Evolutionary conservation across 352 stramenopile species (phyloP), one percentile per base, ranked within the genome.

Genomic region (Globisporangium splendens): DNA sequence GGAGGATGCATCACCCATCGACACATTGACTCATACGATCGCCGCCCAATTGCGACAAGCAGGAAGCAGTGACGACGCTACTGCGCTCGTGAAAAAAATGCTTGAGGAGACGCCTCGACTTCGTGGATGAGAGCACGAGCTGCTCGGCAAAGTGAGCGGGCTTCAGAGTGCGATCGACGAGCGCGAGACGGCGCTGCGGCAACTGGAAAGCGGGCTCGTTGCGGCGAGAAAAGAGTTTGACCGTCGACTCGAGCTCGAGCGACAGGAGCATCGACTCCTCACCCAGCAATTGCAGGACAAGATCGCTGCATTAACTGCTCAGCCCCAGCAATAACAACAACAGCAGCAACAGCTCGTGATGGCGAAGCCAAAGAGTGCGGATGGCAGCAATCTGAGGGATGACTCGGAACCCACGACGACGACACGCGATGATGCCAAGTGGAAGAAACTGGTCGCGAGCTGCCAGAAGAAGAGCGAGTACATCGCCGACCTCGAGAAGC

Each of bases 381-480:
- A 50, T 15, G 20, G 28, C 10, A 35, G 28, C 28, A 35, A 8
- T 8, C 28, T 8, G 5, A 8, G 28, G 7, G 28, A 35, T 10
- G 28, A 10, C 28, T 35, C 5, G 28, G 28, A 35, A 8, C 28
- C 28, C 28, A 65, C 14, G 68, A 71, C 5, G 65, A 87, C 21
- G 58, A 54, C 8, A 68, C 80, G 50, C 78, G 75, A 73, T 35
- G 71, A 91, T 43, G 62, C 62, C n/a, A 76, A 91, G 58, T 87
- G 75, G 79, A 79, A 88, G 47, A 84, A 86, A 41, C 48, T 93
- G 21, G 83, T 89, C 13, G 69, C 85, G 7, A 77, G 69, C 18
- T 79, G 64, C 35, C 77, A 89, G 60, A 89, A 90, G 67, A 91
- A 94, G 58, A 79, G 91, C 66, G 82, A 88, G 62, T 94, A 93